phyloP scores from a whole-genome alignment of 2,329 filamentous ascomycete genomes.

The Beauveria scarabaeidicola region DNA sequence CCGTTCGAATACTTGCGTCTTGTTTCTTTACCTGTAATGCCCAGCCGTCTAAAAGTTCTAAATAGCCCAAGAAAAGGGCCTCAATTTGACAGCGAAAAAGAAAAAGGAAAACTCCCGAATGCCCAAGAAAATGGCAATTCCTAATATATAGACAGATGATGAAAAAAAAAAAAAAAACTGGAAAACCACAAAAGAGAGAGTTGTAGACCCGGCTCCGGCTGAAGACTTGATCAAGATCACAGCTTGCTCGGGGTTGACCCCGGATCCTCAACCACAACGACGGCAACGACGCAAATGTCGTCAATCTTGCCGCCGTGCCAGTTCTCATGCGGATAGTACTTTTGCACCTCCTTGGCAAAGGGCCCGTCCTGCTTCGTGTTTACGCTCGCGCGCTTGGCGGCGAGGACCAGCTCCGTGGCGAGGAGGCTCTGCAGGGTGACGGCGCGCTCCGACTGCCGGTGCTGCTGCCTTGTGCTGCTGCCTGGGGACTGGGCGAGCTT shows the following conservation, averaged over 20 bases:
- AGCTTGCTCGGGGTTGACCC: constrained; percentile 25
- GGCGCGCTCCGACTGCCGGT: constrained; percentile 17
- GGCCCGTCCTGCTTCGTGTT: constrained; percentile 79
- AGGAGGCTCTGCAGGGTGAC: constrained; percentile 66
- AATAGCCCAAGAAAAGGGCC: background rate
- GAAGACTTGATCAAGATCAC: constrained; percentile 13
- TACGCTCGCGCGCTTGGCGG: constrained; percentile 77
- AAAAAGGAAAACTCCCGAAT: background rate
- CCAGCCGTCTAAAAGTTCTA: constrained; percentile 7
- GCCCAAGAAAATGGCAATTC: background rate
- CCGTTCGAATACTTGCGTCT: background rate
- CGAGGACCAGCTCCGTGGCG: constrained; percentile 68
- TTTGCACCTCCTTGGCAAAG: constrained; percentile 90
- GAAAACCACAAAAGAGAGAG: background rate
- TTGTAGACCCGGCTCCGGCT: background rate
- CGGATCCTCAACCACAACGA: constrained; percentile 56
- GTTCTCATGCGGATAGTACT: constrained; percentile 73
- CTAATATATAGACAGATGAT: background rate
- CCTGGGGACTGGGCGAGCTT: constrained; percentile 15
- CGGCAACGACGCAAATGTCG: constrained; percentile 83
- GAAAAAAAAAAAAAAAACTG: background rate
- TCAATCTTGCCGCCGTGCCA: constrained; percentile 93
- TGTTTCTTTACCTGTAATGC: background rate
- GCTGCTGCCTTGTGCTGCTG: constrained; percentile 10
- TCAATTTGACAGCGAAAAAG: background rate